Conservation (phyloP, 768 basidiomycete genomes). For the Mycena maculata region DNA sequence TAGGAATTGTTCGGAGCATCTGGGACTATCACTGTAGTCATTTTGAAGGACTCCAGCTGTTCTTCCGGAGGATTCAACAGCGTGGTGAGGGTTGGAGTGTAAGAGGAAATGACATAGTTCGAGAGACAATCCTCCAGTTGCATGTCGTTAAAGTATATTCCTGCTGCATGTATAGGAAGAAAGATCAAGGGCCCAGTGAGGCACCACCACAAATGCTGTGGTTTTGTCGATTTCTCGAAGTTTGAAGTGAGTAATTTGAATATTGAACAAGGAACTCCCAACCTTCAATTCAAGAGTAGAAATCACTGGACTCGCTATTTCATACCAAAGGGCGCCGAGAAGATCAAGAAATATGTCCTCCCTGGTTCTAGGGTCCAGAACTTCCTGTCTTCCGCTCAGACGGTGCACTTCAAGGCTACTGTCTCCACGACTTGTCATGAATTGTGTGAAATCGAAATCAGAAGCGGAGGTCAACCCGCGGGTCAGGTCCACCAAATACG, state of each 20-base stretch:
- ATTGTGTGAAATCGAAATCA: not conserved
- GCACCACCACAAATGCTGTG: conserved; percentile 14
- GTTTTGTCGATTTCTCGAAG: not conserved
- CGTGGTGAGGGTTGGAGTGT: conserved; percentile 16
- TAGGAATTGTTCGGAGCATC: not conserved
- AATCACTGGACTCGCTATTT: conserved; percentile 8
- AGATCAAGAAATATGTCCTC: conserved; percentile 5
- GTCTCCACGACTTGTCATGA: not conserved
- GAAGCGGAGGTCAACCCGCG: not conserved
- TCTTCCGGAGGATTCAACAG: not conserved
- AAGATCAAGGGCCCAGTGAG: conserved; percentile 12
- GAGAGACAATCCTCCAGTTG: conserved; percentile 6
- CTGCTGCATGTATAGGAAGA: conserved; percentile 16
- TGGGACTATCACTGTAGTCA: conserved; percentile 12
- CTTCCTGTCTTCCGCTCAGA: not conserved
- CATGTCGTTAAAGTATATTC: not conserved
- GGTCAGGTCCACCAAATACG: not conserved
- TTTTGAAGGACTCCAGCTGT: conserved; percentile 5
- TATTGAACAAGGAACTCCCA: not conserved
- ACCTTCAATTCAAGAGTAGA: conserved; percentile 8
- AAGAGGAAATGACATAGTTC: conserved; percentile 14
- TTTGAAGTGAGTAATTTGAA: conserved; percentile 5
- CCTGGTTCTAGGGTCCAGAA: conserved; percentile 7
- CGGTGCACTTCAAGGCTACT: not conserved
- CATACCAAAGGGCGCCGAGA: conserved; percentile 8